Conservation (phyloP, 2,329 filamentous ascomycete genomes). For the Colletotrichum salicis region DNA sequence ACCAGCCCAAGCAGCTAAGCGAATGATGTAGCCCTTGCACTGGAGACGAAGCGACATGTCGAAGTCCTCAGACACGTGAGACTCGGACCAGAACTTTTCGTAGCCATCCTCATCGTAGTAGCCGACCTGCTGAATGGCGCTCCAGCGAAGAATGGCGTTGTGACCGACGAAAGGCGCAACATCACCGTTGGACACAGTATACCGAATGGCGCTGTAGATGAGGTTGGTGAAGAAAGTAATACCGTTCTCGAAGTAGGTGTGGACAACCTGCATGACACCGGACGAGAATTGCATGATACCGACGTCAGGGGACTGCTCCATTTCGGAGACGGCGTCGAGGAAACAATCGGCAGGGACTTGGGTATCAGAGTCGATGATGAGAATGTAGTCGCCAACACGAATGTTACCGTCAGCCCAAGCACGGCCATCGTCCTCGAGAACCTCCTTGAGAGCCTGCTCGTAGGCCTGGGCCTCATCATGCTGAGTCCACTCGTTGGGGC, state of each 20-base stretch:
- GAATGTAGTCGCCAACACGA: constrained; percentile 84
- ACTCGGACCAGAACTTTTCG: constrained; percentile 85
- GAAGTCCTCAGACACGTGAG: constrained; percentile 83
- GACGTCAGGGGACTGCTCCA: constrained; percentile 82
- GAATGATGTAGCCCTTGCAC: constrained; percentile 76
- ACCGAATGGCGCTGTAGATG: constrained; percentile 81
- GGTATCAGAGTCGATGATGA: constrained; percentile 82
- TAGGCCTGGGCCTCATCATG: constrained; percentile 75
- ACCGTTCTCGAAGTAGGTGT: constrained; percentile 77
- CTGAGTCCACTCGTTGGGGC: constrained; percentile 72
- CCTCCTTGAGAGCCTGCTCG: constrained; percentile 71
- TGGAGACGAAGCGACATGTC: constrained; percentile 84
- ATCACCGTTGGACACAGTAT: constrained; percentile 80
- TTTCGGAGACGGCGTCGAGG: constrained; percentile 82
- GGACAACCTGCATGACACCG: constrained; percentile 81
- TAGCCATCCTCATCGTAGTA: constrained; percentile 77
- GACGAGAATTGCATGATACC: constrained; percentile 83
- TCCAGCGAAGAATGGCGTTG: constrained; percentile 81
- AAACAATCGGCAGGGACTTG: constrained; percentile 82
- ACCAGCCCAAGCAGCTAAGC: constrained; percentile 77
- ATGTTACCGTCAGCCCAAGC: constrained; percentile 89
- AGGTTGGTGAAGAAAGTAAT: constrained; percentile 80
- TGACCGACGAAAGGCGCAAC: constrained; percentile 85
- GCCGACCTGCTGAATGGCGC: constrained; percentile 77
- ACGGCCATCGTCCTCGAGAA: constrained; percentile 74